Evolutionary conservation across 768 basidiomycete genomes (phyloP), one percentile per base, ranked within the genome.

Genomic region (Boletus pseudo-olivaceus): DNA sequence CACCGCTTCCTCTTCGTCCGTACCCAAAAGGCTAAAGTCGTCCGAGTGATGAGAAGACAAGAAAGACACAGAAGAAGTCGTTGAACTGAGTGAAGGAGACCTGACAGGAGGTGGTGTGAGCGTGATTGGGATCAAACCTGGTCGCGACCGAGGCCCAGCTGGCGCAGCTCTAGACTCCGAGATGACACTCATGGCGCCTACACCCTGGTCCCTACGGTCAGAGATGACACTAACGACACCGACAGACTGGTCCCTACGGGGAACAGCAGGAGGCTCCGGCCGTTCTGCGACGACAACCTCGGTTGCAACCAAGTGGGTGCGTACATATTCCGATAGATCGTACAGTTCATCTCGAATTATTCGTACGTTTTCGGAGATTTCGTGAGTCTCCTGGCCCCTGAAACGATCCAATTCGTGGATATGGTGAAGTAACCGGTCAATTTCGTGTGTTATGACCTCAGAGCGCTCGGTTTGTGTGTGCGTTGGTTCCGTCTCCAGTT

Each of bases 41-140:
- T 93, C 90, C 0, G 90, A 92, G 57, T 91, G 85, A 56, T 88
- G 86, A 17, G 80, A 82, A 4, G 79, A 80, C 46, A 82, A 59
- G 63, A 76, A 82, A 0, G 80, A 82, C 52, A 64, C 58, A 7
- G 58, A 62, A 11, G 73, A 74, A 15, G 55, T 64, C 39, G 67
- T 45, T 6, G 76, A 75, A 34, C 68, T 72, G 5, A 75, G 71
- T 3, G 82, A 78, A 4, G 73, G 67, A 12, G 75, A 67, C 15
- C 75, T 68, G 12, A 58, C 35, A 15, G 76, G 72, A 4, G 82
- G 82, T 4, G 81, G 79, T 3, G 80, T 67, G 39, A 81, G 54
- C 5, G 70, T 34, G 29, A 75, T 73, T 11, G 75, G 67, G 26
- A 70, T 54, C 17, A 65, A 52, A 43, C 54, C 62, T 19, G 54